phyloP scores from a whole-genome alignment of 352 stramenopile species.

The Phytophthora syringae region DNA sequence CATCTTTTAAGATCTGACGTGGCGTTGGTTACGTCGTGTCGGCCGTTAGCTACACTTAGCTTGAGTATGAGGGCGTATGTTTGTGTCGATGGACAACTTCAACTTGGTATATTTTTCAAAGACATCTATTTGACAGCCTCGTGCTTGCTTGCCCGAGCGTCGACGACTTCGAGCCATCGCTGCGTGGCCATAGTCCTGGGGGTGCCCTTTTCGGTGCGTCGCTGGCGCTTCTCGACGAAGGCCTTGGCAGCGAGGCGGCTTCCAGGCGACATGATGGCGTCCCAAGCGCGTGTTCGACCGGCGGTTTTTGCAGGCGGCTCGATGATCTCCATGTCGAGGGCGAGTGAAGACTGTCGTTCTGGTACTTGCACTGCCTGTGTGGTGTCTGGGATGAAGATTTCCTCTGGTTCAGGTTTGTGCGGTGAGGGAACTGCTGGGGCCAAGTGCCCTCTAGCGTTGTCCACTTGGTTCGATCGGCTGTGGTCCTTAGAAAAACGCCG shows the following conservation, averaged over 20 bases:
- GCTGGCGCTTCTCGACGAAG: constrained; percentile 72
- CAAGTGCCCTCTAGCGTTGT: not conserved
- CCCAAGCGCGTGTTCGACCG: constrained; percentile 11
- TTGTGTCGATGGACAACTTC: not conserved
- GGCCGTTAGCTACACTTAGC: constrained; percentile 12
- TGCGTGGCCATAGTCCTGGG: constrained; percentile 70
- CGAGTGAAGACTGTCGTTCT: constrained; percentile 11
- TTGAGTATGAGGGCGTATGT: not conserved
- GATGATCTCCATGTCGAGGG: constrained; percentile 39
- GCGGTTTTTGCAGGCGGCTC: constrained; percentile 9
- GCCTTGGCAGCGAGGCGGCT: constrained; percentile 61
- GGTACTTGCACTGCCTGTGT: not conserved
- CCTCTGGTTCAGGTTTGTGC: constrained; percentile 6
- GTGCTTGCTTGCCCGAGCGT: constrained; percentile 22
- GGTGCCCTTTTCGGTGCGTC: constrained; percentile 53
- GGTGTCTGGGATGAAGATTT: constrained; percentile 4
- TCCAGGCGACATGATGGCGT: constrained; percentile 53
- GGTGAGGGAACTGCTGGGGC: not conserved
- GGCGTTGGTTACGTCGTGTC: constrained; percentile 6
- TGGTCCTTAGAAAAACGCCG: constrained; percentile 1
- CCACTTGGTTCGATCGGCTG: constrained; percentile 12
- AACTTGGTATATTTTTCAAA: constrained; percentile 18
- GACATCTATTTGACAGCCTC: not conserved
- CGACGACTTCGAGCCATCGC: constrained; percentile 67
- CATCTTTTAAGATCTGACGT: constrained; percentile 17